phyloP scores from a whole-genome alignment of 1,284 basidiomycete genomes.

The Cystobasidium sp. region DNA sequence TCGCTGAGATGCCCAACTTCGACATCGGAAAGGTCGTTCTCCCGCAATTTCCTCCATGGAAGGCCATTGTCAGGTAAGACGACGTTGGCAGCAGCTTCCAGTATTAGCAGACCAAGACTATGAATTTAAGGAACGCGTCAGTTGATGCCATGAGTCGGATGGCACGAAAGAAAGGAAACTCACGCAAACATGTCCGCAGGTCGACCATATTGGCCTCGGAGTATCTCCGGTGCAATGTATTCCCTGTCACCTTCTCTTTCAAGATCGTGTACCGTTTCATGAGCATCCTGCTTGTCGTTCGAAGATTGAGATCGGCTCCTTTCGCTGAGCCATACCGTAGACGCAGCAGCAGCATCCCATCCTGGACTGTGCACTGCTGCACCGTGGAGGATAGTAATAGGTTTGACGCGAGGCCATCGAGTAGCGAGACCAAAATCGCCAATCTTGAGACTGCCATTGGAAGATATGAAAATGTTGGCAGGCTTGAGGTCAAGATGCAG shows the following conservation, averaged over 20 bases:
- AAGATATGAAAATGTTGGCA: slow-evolving; percentile 92
- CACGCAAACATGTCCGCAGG: slow-evolving; percentile 96
- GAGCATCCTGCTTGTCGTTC: slow-evolving; percentile 42
- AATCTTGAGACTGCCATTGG: slow-evolving; percentile 89
- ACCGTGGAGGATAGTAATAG: slow-evolving; percentile 47
- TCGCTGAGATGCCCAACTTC: slow-evolving; percentile 61
- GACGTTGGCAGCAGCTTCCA: slow-evolving; percentile 94
- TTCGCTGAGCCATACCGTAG: slow-evolving; percentile 46
- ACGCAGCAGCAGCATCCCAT: slow-evolving; percentile 43
- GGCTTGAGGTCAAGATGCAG: slow-evolving; percentile 98
- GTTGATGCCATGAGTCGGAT: neutral
- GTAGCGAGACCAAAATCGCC: slow-evolving; percentile 96
- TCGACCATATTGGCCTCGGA: slow-evolving; percentile 87
- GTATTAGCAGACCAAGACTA: slow-evolving; percentile 90
- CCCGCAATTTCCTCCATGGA: slow-evolving; percentile 89
- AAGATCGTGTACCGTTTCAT: slow-evolving; percentile 64
- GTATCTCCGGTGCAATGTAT: slow-evolving; percentile 97
- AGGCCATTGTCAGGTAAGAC: slow-evolving; percentile 93
- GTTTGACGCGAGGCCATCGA: slow-evolving; percentile 50
- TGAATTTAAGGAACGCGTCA: slow-evolving; percentile 39
- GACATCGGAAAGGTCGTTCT: slow-evolving; percentile 89
- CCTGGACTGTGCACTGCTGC: slow-evolving; percentile 49
- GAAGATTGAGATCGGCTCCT: slow-evolving; percentile 42
- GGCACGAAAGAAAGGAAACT: slow-evolving; percentile 55
- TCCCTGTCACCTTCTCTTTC: slow-evolving; percentile 96